Percentiles rank a stretch among this genome's conserved stretches.
Conservation (phyloP, 768 basidiomycete genomes). For the Royoungia palumana region DNA sequence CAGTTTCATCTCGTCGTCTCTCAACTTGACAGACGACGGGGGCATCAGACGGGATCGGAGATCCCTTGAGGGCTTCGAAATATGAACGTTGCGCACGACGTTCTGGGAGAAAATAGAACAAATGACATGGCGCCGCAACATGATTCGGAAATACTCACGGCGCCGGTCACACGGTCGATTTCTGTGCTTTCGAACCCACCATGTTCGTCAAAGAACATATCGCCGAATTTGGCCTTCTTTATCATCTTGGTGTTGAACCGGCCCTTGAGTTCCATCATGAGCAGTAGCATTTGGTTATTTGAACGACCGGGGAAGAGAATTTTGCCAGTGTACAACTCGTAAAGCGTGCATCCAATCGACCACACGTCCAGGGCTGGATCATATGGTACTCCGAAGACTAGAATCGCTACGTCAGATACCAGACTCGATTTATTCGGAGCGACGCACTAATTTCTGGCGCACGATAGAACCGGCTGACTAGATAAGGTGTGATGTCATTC, state of each 20-base stretch:
- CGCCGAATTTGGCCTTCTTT: constrained; percentile 90
- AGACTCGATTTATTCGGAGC: not conserved
- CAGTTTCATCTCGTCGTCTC: constrained; percentile 85
- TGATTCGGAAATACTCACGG: constrained; percentile 49
- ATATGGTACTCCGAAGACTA: constrained; percentile 93
- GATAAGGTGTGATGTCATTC: constrained; percentile 96
- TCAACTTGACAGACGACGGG: constrained; percentile 68
- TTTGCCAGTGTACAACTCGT: constrained; percentile 93
- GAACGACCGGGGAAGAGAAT: constrained; percentile 95
- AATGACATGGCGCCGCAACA: constrained; percentile 8
- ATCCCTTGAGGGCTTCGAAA: constrained; percentile 81
- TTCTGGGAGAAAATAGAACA: constrained; percentile 54
- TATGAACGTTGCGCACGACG: constrained; percentile 72
- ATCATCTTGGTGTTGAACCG: constrained; percentile 91
- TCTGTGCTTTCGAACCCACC: constrained; percentile 83
- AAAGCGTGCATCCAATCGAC: constrained; percentile 98
- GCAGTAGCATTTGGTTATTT: constrained; percentile 95
- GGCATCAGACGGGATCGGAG: constrained; percentile 82
- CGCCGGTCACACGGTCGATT: constrained; percentile 77
- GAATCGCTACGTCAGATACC: constrained; percentile 14
- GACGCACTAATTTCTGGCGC: constrained; percentile 95
- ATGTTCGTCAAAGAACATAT: constrained; percentile 91
- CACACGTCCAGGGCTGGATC: constrained; percentile 93
- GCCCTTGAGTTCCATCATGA: constrained; percentile 98
- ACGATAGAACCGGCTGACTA: constrained; percentile 96